Evolutionary conservation across 345 rosid genomes (phyloP), one percentile per base, ranked within the genome.

Genomic region (Durio zibethinus): DNA sequence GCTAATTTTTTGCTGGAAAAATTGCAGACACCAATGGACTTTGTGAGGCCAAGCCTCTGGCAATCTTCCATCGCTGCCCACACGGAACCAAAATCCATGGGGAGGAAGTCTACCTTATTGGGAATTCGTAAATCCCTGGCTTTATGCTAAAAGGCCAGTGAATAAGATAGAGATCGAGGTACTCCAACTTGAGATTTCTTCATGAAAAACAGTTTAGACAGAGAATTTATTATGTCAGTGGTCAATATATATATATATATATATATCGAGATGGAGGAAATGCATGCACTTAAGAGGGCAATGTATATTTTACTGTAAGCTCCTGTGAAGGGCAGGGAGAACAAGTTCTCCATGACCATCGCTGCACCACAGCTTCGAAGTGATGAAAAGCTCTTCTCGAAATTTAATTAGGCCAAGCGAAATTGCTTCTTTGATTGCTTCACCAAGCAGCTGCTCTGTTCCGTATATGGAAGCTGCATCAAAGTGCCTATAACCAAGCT

Each of bases 131-230:
- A 42, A 70, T 82, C 33, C 95, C 93, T 0, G 90, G 89, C 59
- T 88, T 91, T 0, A 93, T 56, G 73, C 96, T 90, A 79, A 94
- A 89, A 20, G 96, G 98, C 98, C 97, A 94, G 80, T 92, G 98
- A 42, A 94, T 89, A 54, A 54, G 29, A 54, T 54, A 54, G 29
- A 54, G 60, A n/a, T 54, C 27, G 4, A 54, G 12, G 29, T 54
- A 54, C 60, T 54, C 60, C 29, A 54, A 9, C 10, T 54, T 21
- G 11, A n/a, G 27, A 21, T 21, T 54, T 21, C 60, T 21, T 21
- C 12, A 21, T 6, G 59, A 53, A 53, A 18, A 47, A 48, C 2
- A 48, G 53, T 14, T 20, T n/a, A 54, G 11, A 21, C 29, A 7
- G n/a, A 7, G 10, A 53, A 53, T 7, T 53, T 20, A 6, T 3